Evolutionary conservation across 495 filamentous ascomycete species (phyloP).

Genomic region (Stereocaulon alpinum): DNA sequence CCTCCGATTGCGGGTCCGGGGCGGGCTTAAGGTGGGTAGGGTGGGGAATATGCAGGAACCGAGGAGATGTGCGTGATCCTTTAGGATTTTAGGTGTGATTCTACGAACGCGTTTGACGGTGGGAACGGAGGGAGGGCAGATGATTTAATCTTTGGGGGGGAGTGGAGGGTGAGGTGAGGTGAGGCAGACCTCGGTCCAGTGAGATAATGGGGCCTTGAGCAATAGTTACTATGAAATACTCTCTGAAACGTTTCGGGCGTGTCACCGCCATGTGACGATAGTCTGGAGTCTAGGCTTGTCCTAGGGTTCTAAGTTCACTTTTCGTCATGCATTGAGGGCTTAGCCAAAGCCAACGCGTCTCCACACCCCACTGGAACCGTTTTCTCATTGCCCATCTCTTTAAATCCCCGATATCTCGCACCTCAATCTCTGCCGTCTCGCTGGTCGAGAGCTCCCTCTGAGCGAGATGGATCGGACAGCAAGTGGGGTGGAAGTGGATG

Average conservation of each 20-base stretch:
- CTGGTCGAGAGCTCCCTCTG: not conserved
- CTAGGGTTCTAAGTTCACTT: no score
- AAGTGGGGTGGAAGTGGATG: not conserved
- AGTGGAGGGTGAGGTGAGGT: no score
- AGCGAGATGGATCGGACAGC: not conserved
- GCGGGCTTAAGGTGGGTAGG: not conserved
- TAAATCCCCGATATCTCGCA: not conserved
- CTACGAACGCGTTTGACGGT: no score
- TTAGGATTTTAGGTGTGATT: no score
- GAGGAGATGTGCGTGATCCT: no score
- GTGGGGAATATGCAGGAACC: not conserved
- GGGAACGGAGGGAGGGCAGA: no score
- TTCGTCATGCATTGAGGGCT: not conserved
- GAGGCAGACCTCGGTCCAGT: no score
- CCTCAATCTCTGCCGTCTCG: not conserved
- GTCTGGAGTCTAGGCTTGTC: not conserved
- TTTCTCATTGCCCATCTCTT: not conserved
- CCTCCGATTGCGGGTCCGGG: not conserved
- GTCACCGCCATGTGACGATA: conserved; percentile 1
- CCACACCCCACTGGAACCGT: not conserved
- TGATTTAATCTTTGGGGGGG: no score
- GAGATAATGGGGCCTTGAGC: no score
- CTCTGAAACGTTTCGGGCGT: not conserved
- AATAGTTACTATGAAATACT: no score
- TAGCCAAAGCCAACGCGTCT: not conserved